Conservation (phyloP, 2,329 filamentous ascomycete genomes). For the Fusarium sp. region DNA sequence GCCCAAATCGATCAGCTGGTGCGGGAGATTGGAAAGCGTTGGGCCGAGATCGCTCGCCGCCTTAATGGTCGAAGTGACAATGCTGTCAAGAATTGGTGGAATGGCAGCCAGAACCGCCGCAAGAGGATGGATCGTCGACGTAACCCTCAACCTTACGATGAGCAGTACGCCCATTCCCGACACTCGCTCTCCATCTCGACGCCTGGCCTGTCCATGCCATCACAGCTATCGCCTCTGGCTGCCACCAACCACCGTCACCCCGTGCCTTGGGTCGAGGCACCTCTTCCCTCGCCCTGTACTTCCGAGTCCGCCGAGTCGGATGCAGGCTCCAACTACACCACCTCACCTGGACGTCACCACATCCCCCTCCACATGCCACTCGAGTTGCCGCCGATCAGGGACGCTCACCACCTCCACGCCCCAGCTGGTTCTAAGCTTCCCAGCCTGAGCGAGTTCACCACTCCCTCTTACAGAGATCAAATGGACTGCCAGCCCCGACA, state of each 20-base stretch:
- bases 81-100: conserved; percentile 98
- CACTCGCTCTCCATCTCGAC: conserved; percentile 47
- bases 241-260: conserved; percentile 39
- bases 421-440: conserved; percentile 45
- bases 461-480: conserved; percentile 20
- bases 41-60: conserved; percentile 90
- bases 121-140: conserved; percentile 62
- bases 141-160: conserved; percentile 39
- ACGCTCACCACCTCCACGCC: neutral
- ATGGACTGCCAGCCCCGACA: conserved; percentile 26
- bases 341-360: conserved; percentile 62
- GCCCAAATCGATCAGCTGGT: conserved; percentile 82
- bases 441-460: conserved; percentile 39
- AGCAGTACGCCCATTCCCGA: conserved; percentile 40
- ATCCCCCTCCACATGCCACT: conserved; percentile 53
- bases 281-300: conserved; percentile 52
- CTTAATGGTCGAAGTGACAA: conserved; percentile 92
- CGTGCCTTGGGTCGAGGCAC: conserved; percentile 45
- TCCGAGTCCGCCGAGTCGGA: conserved; percentile 73
- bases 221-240: conserved; percentile 30
- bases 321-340: conserved; percentile 70
- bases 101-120: conserved; percentile 88
- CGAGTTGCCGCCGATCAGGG: conserved; percentile 55
- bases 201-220: conserved; percentile 25
- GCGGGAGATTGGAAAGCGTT: conserved; percentile 82